Conservation (phyloP, 2,329 filamentous ascomycete genomes). For the Aspergillus arachidicola region DNA sequence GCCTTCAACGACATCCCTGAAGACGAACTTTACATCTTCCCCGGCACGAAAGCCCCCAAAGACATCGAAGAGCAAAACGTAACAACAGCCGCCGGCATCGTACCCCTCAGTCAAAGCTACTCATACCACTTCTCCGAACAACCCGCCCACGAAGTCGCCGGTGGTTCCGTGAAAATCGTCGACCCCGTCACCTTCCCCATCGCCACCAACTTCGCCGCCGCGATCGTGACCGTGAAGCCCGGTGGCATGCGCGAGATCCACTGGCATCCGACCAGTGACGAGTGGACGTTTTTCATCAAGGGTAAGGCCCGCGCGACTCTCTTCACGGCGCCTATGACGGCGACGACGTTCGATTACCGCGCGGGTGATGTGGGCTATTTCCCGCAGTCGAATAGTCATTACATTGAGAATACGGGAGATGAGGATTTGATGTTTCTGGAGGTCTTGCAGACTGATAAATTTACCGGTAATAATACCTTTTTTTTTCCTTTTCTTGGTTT, state of each 20-base stretch:
- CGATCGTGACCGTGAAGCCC: constrained; percentile 70
- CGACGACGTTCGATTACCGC: constrained; percentile 74
- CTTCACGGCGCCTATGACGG: constrained; percentile 69
- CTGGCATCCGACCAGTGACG: constrained; percentile 78
- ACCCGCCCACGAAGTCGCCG: constrained; percentile 65
- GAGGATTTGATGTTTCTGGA: constrained; percentile 75
- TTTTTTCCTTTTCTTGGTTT: background rate
- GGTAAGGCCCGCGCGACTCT: constrained; percentile 74
- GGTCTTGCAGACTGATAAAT: constrained; percentile 71
- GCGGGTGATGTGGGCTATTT: constrained; percentile 78
- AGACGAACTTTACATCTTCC: constrained; percentile 75
- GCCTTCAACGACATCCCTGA: constrained; percentile 66
- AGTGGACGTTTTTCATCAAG: constrained; percentile 78
- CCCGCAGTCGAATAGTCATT: constrained; percentile 76
- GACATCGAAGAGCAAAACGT: constrained; percentile 68
- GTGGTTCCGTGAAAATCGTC: constrained; percentile 72
- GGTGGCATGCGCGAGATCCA: constrained; percentile 78
- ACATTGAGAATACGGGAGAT: constrained; percentile 76
- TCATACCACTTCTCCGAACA: constrained; percentile 73
- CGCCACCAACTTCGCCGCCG: constrained; percentile 72
- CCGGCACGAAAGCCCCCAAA: constrained; percentile 64
- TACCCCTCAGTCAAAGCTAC: constrained; percentile 67
- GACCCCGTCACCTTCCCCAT: constrained; percentile 77
- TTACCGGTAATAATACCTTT: constrained; percentile 42
- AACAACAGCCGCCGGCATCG: constrained; percentile 61